Base-by-base conservation (phyloP, 2,329 filamentous ascomycete species). In the Teratosphaeria nubilosa region DNA sequence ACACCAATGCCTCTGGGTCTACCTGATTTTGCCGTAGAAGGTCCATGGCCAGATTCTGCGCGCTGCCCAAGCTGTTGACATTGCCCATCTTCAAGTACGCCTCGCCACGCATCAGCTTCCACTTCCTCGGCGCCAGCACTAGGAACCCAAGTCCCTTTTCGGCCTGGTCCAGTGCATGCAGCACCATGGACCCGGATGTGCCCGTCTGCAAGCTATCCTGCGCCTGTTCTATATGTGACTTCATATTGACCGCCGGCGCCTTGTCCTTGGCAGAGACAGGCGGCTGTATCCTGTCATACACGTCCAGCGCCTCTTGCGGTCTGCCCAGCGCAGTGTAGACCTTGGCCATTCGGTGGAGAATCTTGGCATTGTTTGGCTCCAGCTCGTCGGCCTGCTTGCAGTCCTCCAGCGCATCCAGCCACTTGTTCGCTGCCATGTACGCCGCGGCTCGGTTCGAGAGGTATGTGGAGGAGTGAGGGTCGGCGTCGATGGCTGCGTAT, bases 381-480 rank as follows among this genome's bases (percentile, higher is more conserved):
- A 96, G 77, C 64, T 92, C 87, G 65, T 89, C 85, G 6, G 94
- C 90, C 57, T 81, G 83, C 68, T 85, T 86, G 75, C 90, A 94
- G 75, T 99, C 94, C 58, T 94, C 90, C 60, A 97, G 78, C 16
- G 94, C 94, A 62, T 87, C 81, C 58, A 82, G 77, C 72, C 87
- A 96, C 68, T 87, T 85, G 65, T 86, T 86, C 59, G 90, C 89
- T 56, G 90, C 90, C 80, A 99, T 96, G 77, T 89, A 90, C 37
- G 94, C 94, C 31, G 94, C 94, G 45, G 94, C 91, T 68, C 94
- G 87, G 79, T 99, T 99, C 73, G 90, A 92, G 64, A 95, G 82
- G 74, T 95, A 97, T 52, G 91, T 95, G 37, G 91, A 80, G 55
- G 91, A 95, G 67, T 86, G 81, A 56, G 91, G 91, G 68, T 92